These are phyloP conservation scores for Thielaviopsis ethacetica DNA, from an alignment of 2,329 filamentous ascomycete genomes.

Conservation along the genomic window DNA sequence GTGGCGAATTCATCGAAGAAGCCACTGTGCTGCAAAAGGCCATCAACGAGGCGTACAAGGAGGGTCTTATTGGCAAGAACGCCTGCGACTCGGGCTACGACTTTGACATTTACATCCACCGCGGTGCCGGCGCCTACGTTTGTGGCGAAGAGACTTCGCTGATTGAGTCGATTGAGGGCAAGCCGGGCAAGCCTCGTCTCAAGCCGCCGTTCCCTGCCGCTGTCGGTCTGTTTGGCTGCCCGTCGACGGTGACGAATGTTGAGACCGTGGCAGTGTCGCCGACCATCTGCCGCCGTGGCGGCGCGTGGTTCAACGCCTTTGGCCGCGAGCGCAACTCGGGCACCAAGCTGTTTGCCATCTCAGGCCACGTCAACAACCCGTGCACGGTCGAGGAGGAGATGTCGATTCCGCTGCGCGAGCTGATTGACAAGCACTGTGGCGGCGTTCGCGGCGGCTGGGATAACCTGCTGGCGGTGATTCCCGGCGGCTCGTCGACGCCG, in stretches of 20 bases:
- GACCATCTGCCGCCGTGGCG: slow-evolving; percentile 86
- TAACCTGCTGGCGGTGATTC: slow-evolving; percentile 88
- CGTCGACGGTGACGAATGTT: slow-evolving; percentile 94
- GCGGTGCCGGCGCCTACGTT: slow-evolving; percentile 92
- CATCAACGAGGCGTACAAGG: slow-evolving; percentile 94
- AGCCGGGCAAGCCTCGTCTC: slow-evolving; percentile 93
- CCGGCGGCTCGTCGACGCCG: slow-evolving; percentile 89
- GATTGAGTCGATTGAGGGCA: slow-evolving; percentile 96
- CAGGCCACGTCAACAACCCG: slow-evolving; percentile 96
- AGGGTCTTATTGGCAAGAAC: slow-evolving; percentile 93
- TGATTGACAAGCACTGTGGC: slow-evolving; percentile 97
- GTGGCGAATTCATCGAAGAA: slow-evolving; percentile 94
- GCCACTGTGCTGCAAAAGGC: slow-evolving; percentile 83
- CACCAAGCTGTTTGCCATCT: slow-evolving; percentile 97
- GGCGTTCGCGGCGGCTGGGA: slow-evolving; percentile 96
- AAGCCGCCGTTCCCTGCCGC: slow-evolving; percentile 98
- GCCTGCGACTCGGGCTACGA: slow-evolving; percentile 94
- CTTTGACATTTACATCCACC: slow-evolving; percentile 93
- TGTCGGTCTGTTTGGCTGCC: slow-evolving; percentile 94
- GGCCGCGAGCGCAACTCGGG: slow-evolving; percentile 92
- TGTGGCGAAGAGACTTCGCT: slow-evolving; percentile 97
- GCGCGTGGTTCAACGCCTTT: slow-evolving; percentile 82
- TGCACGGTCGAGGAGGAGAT: slow-evolving; percentile 98
- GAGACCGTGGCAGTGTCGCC: slow-evolving; percentile 92
- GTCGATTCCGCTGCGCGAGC: slow-evolving; percentile 88